A percentile compares a stretch with the other conserved stretches of the same genome.
Evolutionary conservation across 2,329 filamentous ascomycete genomes (phyloP).

Genomic region (Blastomyces silverae): DNA sequence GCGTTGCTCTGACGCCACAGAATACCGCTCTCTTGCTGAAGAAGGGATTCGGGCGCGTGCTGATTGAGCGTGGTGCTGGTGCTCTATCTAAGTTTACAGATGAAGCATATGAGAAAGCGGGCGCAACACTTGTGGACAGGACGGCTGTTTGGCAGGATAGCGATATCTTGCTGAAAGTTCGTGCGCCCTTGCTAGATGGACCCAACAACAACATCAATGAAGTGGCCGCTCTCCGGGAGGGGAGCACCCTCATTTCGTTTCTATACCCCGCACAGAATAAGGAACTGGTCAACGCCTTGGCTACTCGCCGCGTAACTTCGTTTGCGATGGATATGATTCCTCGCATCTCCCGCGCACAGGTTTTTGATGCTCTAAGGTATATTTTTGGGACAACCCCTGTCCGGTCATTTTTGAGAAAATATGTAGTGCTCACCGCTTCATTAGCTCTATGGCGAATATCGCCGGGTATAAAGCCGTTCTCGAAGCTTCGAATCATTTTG

Average conservation of each 20-base stretch:
- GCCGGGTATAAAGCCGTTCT: constrained; percentile 88
- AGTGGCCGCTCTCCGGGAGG: constrained; percentile 59
- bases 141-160: constrained; percentile 64
- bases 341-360: constrained; percentile 78
- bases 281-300: constrained; percentile 64
- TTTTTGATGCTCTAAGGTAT: constrained; percentile 67
- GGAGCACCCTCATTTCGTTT: constrained; percentile 72
- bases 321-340: constrained; percentile 95
- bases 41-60: constrained; percentile 70
- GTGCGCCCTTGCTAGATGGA: constrained; percentile 58
- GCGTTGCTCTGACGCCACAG: constrained; percentile 76
- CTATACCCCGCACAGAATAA: constrained; percentile 77
- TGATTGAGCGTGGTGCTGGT: constrained; percentile 78
- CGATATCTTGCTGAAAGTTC: constrained; percentile 78
- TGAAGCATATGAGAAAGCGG: constrained; percentile 67
- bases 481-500: constrained; percentile 83
- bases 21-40: constrained; percentile 77
- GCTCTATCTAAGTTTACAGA: constrained; percentile 69
- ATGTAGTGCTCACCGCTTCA: constrained; percentile 1
- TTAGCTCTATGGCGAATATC: constrained; percentile 87
- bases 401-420: neutral
- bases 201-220: constrained; percentile 61
- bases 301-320: constrained; percentile 61
- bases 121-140: constrained; percentile 66
- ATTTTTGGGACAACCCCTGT: constrained; percentile 14